Conservation (phyloP, 177 flowering plant species). For the Vitis hybrid region DNA sequence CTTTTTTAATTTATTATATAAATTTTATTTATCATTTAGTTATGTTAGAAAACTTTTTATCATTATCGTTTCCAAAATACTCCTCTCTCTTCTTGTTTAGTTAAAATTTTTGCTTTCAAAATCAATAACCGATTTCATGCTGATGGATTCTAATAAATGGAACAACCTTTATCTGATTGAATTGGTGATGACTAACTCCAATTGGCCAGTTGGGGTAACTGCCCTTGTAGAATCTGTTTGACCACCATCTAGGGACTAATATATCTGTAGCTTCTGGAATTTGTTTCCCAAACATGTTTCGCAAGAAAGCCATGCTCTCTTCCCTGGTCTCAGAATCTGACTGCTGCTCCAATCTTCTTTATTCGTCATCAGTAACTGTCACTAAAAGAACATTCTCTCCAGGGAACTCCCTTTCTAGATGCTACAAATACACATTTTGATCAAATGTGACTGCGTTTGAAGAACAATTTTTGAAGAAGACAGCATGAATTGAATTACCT, state of each 20-base stretch:
- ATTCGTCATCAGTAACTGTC: constrained; percentile 44
- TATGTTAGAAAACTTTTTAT: no score
- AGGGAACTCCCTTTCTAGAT: constrained; percentile 38
- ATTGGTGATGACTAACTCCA: constrained; percentile 24
- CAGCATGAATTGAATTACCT: constrained; percentile 23
- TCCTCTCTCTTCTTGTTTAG: no score
- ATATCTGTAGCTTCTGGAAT: constrained; percentile 46
- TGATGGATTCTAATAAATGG: no score
- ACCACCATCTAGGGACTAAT: constrained; percentile 49
- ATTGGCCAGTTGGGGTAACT: constrained; percentile 45
- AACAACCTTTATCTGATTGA: constrained; percentile 35
- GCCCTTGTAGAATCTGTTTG: constrained; percentile 40
- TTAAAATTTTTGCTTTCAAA: no score
- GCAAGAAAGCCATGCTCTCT: constrained; percentile 41
- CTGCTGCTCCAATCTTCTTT: constrained; percentile 43
- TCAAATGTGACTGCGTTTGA: not conserved
- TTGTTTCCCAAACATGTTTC: constrained; percentile 44
- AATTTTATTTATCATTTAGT: no score
- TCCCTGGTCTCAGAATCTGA: constrained; percentile 34
- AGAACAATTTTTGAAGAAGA: not conserved
- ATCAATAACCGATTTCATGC: not conserved
- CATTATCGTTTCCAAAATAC: no score
- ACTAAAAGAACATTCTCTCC: constrained; percentile 43
- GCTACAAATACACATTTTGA: constrained; percentile 18
- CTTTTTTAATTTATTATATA: no score